Evolutionary conservation across 352 stramenopile genomes (phyloP).

Genomic region (Phytophthora constricta): DNA sequence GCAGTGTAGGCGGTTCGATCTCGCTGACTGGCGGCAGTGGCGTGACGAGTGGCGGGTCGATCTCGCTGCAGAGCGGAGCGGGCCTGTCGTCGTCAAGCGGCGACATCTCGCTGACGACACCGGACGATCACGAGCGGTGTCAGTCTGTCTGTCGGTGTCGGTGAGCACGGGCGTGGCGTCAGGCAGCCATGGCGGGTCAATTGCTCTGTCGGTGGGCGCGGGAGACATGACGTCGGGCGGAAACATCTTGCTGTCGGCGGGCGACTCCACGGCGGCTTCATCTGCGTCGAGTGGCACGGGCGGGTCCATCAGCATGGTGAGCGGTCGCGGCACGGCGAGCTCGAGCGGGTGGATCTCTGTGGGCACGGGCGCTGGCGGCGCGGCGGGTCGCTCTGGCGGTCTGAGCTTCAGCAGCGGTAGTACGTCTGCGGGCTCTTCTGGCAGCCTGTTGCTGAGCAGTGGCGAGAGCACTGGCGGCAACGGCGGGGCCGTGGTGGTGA

Average conservation of each 20-base stretch:
- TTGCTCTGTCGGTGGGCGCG: conserved; percentile 34
- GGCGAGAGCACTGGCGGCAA: conserved; percentile 15
- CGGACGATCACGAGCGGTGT: conserved; percentile 9
- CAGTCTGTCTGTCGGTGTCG: conserved; percentile 1
- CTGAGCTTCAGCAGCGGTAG: conserved; percentile 12
- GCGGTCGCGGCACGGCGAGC: conserved; percentile 22
- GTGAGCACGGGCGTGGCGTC: conserved; percentile 28
- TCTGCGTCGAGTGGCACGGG: background rate
- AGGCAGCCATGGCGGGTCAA: conserved; percentile 32
- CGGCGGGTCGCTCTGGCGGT: conserved; percentile 9
- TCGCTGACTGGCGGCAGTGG: conserved; percentile 6
- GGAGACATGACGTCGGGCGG: conserved; percentile 31
- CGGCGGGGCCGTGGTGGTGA: conserved; percentile 18
- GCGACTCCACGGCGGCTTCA: conserved; percentile 10
- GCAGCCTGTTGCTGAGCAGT: conserved; percentile 10
- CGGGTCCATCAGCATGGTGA: conserved; percentile 15
- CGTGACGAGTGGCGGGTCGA: background rate
- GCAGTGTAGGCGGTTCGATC: conserved; percentile 34
- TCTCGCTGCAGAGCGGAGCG: conserved; percentile 12
- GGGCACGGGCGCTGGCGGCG: conserved; percentile 5
- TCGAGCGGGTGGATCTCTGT: conserved; percentile 25
- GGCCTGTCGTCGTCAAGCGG: conserved; percentile 31
- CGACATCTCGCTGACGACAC: conserved; percentile 16
- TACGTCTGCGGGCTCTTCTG: conserved; percentile 12
- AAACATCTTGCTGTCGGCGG: conserved; percentile 25